Evolutionary conservation across 169 alveolate species (phyloP).

Genomic region (Plasmodium yoelii): DNA sequence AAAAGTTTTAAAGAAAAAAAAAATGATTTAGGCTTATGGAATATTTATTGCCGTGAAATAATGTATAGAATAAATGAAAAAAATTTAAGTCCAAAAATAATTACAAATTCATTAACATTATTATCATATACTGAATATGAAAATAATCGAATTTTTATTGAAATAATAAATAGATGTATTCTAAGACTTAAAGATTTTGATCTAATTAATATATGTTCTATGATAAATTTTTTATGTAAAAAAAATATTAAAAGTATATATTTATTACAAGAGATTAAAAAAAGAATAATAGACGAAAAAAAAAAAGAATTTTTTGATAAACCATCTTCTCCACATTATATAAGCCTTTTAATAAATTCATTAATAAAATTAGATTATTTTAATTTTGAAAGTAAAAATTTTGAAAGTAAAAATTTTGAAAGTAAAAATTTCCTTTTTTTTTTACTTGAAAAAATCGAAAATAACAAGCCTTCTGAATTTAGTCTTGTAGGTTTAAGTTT

Average conservation of each 20-base stretch:
- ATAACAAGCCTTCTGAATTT: slow-evolving; percentile 20
- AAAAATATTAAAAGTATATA: slow-evolving; percentile 34
- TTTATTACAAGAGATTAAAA: slow-evolving; percentile 32
- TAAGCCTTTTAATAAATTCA: slow-evolving; percentile 31
- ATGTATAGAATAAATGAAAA: slow-evolving; percentile 34
- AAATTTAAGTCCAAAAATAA: slow-evolving; percentile 25
- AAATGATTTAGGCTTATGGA: slow-evolving; percentile 34
- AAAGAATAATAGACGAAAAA: slow-evolving; percentile 17
- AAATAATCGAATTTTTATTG: slow-evolving; percentile 40
- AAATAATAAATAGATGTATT: slow-evolving; percentile 57
- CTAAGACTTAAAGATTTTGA: slow-evolving; percentile 44
- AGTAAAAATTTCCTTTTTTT: neutral
- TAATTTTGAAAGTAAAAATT: neutral
- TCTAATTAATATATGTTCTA: slow-evolving; percentile 35
- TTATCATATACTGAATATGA: slow-evolving; percentile 46
- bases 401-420: neutral
- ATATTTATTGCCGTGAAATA: slow-evolving; percentile 39
- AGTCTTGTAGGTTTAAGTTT: slow-evolving; percentile 41
- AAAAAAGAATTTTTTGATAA: slow-evolving; percentile 13
- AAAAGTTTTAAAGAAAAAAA: slow-evolving; percentile 28
- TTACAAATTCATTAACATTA: slow-evolving; percentile 28
- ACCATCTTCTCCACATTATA: slow-evolving; percentile 37
- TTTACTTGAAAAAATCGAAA: slow-evolving; percentile 3
- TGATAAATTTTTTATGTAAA: slow-evolving; percentile 16
- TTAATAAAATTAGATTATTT: neutral